Evolutionary conservation across 1,284 basidiomycete genomes (phyloP).

Genomic region (Cystobasidium pallidum): DNA sequence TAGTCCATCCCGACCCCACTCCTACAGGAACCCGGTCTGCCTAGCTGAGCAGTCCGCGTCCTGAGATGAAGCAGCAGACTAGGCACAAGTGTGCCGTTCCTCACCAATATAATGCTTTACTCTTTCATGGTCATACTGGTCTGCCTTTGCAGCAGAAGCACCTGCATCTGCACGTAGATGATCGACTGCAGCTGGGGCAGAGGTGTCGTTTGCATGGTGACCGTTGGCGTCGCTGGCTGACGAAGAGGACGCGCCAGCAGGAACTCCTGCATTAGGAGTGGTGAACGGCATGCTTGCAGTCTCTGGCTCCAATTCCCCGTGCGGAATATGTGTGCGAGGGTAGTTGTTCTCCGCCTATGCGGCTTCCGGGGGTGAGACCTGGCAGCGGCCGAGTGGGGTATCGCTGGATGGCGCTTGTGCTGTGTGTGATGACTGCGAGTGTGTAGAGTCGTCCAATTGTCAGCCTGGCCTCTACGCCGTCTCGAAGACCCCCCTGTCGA

Average conservation of each 20-base stretch:
- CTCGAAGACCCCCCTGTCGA: not conserved
- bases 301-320: not conserved
- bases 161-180: not conserved
- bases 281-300: slow-evolving; percentile 7
- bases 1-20: not conserved
- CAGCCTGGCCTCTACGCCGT: not conserved
- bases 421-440: not conserved
- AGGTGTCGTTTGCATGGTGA: not conserved
- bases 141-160: slow-evolving; percentile 1
- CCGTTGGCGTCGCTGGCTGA: not conserved
- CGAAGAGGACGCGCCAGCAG: not conserved
- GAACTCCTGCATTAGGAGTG: slow-evolving; percentile 9
- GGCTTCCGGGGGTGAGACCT: not conserved
- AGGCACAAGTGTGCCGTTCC: no score
- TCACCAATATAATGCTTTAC: slow-evolving; percentile 83
- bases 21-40: not conserved
- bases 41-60: not conserved
- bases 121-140: slow-evolving; percentile 61
- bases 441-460: not conserved
- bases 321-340: not conserved
- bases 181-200: slow-evolving; percentile 11
- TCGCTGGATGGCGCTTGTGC: not conserved
- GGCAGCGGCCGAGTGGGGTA: not conserved
- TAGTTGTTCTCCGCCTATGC: slow-evolving; percentile 5
- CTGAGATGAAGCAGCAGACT: slow-evolving; percentile 32